Base-by-base conservation (phyloP, 768 basidiomycete genomes). In the Hygrocybe coccinea region DNA sequence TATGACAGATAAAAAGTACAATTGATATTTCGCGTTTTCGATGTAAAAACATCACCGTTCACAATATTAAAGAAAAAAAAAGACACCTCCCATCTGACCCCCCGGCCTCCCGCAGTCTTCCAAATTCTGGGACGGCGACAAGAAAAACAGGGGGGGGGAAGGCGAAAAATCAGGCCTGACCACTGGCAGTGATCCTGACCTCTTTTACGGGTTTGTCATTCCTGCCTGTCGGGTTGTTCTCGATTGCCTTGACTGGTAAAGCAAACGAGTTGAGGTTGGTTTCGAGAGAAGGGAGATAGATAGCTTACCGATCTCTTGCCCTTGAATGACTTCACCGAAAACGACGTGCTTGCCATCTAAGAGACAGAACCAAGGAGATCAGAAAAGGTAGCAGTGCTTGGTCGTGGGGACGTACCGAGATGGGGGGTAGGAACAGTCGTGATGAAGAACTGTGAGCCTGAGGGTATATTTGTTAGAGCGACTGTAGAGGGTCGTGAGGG, bases 261-360 rank as follows among this genome's bases (percentile, higher is more conserved):
- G 11, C 5, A 2, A 25, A 5, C 46, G 3, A 29, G 17, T 25
- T 22, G n/a, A n/a, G n/a, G 21, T 25, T 34, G 9, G 22, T 49
- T 5, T 7, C 24, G 12, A 12, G 22, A 49, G 21, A 48, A 48
- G 8, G 3, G 46, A 50, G 29, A n/a, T n/a, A 25, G 49, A 10
- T 15, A 4, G 62, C 72, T 22, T 65, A 82, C 86, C 86, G 55
- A 91, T 59, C 34, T 88, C 88, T 71, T 93, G 91, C 4, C 92
- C 93, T 65, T 80, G 83, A 64, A 92, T 79, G 52, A 95, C 92
- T 67, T 92, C 87, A 46, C 92, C 93, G 50, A 88, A 92, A 2
- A 91, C 78, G 56, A 90, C 89, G 67, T 93, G 90, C 65, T 91
- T 93, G 22, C 74, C 81, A 67, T 94, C 89, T 46, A 41, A n/a